Conservation (phyloP, 1,284 basidiomycete species). For the Austroboletus novae-zelandiae region DNA sequence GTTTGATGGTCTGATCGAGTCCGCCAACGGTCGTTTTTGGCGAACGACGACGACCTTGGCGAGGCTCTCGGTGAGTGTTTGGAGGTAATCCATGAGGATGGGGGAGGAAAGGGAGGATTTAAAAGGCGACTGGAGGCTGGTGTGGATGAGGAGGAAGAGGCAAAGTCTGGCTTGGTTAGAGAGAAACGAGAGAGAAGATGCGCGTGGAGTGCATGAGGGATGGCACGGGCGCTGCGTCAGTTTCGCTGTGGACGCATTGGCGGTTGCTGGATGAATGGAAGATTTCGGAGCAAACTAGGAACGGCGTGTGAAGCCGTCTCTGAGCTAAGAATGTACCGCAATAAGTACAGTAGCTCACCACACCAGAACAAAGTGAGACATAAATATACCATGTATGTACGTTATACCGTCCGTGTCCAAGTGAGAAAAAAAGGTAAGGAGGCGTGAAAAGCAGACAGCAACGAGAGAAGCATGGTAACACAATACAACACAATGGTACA, state of each 20-base stretch:
- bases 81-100: constrained; percentile 24
- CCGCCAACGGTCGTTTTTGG: constrained; percentile 9
- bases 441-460: constrained; percentile 3
- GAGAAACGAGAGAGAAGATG: neutral
- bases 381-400: neutral
- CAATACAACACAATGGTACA: neutral
- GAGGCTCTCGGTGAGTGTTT: constrained; percentile 15
- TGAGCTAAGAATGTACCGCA: constrained; percentile 1
- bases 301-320: constrained; percentile 11
- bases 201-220: constrained; percentile 16
- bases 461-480: neutral
- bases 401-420: constrained; percentile 3
- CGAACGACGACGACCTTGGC: constrained; percentile 25
- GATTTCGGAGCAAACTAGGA: constrained; percentile 1
- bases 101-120: neutral
- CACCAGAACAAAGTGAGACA: no score
- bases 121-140: neutral
- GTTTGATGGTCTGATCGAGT: constrained; percentile 11
- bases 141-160: neutral
- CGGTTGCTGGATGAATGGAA: constrained; percentile 7
- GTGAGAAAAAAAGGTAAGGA: constrained; percentile 1
- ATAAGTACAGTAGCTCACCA: no score
- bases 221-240: constrained; percentile 13
- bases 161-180: neutral
- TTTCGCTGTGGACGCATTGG: constrained; percentile 25